Conservation (phyloP, 495 filamentous ascomycete species). For the Penicillium flavigenum region DNA sequence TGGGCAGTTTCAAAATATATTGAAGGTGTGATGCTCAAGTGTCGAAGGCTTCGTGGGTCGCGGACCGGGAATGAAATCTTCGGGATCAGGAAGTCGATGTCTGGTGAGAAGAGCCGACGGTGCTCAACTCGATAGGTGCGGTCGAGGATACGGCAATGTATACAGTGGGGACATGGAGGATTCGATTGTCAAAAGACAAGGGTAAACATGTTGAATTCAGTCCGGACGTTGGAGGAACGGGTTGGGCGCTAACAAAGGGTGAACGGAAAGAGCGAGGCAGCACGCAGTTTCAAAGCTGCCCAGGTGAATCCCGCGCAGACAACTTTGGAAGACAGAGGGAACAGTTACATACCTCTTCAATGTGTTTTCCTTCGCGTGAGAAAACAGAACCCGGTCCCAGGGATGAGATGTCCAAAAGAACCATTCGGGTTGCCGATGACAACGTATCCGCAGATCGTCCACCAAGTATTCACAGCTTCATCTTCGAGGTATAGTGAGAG, state of each 20-base stretch:
- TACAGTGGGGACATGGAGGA: not conserved
- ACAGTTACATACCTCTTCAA: not conserved
- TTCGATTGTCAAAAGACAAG: too few species aligned
- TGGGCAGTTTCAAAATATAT: not conserved
- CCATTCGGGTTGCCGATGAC: not conserved
- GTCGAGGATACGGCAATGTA: not conserved
- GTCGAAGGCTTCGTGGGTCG: too few species aligned
- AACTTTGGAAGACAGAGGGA: not conserved
- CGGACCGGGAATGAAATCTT: not conserved
- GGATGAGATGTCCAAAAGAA: not conserved
- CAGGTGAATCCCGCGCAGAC: not conserved
- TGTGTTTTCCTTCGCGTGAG: not conserved
- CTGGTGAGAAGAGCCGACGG: not conserved
- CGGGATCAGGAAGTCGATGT: not conserved
- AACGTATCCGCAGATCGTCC: not conserved
- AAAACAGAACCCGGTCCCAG: not conserved
- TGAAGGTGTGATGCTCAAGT: not conserved
- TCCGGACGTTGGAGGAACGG: not conserved
- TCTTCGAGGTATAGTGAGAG: not conserved
- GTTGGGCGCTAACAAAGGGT: not conserved
- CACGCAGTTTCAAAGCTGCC: not conserved
- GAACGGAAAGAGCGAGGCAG: conserved; percentile 1
- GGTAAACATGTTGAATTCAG: too few species aligned
- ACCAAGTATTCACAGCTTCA: not conserved
- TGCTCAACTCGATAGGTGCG: not conserved